Percentiles rank a stretch among this genome's conserved stretches.
Conservation (phyloP, 129 eudicot species). For the Heracleum sosnowskyi region DNA sequence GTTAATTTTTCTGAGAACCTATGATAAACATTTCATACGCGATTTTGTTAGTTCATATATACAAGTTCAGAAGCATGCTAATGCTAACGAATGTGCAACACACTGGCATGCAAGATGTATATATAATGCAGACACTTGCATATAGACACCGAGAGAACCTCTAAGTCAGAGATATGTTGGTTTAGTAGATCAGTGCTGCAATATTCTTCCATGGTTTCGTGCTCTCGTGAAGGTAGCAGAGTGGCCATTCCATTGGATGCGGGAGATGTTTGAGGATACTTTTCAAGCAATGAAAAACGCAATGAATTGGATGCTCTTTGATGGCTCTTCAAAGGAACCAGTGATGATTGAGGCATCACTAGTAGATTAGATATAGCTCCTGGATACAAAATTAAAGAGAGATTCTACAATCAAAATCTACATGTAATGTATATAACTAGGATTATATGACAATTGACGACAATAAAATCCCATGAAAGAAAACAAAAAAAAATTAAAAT, state of each 20-base stretch:
- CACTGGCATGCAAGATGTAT: not conserved
- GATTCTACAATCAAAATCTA: not conserved
- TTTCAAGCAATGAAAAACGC: constrained; percentile 31
- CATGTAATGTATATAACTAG: not conserved
- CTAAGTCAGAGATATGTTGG: constrained; percentile 33
- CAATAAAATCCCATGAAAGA: not conserved
- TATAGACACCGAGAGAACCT: constrained; percentile 24
- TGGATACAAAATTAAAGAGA: constrained; percentile 7
- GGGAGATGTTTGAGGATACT: constrained; percentile 19
- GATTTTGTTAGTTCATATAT: not conserved
- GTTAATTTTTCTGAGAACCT: not conserved
- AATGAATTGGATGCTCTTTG: constrained; percentile 23
- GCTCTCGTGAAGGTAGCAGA: constrained; percentile 23
- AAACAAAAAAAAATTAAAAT: not conserved
- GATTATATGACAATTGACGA: not conserved
- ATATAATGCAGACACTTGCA: not conserved
- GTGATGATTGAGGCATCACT: constrained; percentile 34
- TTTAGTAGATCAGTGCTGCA: constrained; percentile 26
- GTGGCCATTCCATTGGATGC: constrained; percentile 18
- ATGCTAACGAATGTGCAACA: not conserved
- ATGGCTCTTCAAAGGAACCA: constrained; percentile 22
- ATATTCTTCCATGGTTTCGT: constrained; percentile 18
- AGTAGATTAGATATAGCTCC: constrained; percentile 35
- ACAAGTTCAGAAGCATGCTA: not conserved
- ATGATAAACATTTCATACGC: not conserved